phyloP scores from a whole-genome alignment of 2,329 filamentous ascomycete genomes.

The Ascochyta clinopodiicola region DNA sequence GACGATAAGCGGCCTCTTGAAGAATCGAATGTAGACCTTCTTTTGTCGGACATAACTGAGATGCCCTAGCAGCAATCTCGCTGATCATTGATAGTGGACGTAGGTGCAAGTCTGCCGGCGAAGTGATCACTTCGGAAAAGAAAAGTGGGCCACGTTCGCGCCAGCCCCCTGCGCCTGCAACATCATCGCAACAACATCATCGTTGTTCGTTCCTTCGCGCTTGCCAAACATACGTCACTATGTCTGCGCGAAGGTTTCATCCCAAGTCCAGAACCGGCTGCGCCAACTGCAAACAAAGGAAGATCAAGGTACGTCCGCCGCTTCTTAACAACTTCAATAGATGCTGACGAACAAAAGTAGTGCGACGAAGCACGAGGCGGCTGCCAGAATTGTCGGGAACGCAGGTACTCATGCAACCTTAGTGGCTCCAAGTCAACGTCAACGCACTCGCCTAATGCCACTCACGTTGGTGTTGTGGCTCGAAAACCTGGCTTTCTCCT shows the following conservation, averaged over 20 bases:
- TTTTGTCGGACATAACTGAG: not conserved
- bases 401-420: constrained; percentile 26
- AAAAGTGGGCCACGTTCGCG: not conserved
- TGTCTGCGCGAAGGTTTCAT: not conserved
- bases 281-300: constrained; percentile 11
- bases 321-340: not conserved
- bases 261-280: constrained; percentile 7
- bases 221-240: not conserved
- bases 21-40: no score
- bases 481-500: not conserved
- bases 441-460: not conserved
- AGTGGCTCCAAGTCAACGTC: constrained; percentile 17
- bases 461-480: not conserved
- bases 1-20: not conserved
- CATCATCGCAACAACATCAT: not conserved
- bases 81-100: not conserved
- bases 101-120: not conserved
- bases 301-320: constrained; percentile 3
- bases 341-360: constrained; percentile 6
- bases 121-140: not conserved
- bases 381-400: constrained; percentile 3
- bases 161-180: not conserved
- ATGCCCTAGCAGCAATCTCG: not conserved
- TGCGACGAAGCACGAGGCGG: constrained; percentile 9
- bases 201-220: not conserved